Evolutionary conservation across 805 yeast genomes (phyloP), one percentile per base, ranked within the genome.

Genomic region (Ogataea polymorpha): DNA sequence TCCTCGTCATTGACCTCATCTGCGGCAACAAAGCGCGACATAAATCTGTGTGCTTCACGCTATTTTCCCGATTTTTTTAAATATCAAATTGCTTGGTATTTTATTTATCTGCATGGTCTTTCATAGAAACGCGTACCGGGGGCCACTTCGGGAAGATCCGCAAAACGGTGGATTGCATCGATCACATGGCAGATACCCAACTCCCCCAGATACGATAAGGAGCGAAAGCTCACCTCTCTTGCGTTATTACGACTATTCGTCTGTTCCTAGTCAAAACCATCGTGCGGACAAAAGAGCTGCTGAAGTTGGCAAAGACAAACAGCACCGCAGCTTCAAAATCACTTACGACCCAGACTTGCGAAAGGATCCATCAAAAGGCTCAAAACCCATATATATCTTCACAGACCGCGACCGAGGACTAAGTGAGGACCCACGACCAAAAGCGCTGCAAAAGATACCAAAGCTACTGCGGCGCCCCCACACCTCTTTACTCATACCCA

Each of bases 311-410:
- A 26, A 23, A 28, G 8, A 5, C 31, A 25, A 39, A 14, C 27
- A 21, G 16, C 28, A 47, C 20, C 42, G 47, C 30, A 43, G 45
- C 23, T 46, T 37, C 51, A 70, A 63, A 45, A 75, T 78, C 0
- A 46, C 66, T 2, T 77, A 75, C 50, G 86, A 80, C 50, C 77
- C 78, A 2, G 75, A 70, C 17, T 44, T 70, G 5, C 67, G 68
- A 41, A 76, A 74, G 48, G 68, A 51, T 17, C 35, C 51, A 9
- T 4, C 44, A 4, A 51, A 50, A 35, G 57, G 55, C 3, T 39
- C 71, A 24, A 63, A 64, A 30, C 51, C 65, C 3, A 60, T 64
- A 30, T 75, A 75, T 2, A 58, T 61, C 20, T 42, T 55, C 16
- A 56, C 63, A 3, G 56, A 65, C 9, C 59, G 62, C 27, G 66